A percentile compares a stretch with the other conserved stretches of the same genome.
phyloP scores from a whole-genome alignment of 257 asterid genomes.

The Rehmannia glutinosa region DNA sequence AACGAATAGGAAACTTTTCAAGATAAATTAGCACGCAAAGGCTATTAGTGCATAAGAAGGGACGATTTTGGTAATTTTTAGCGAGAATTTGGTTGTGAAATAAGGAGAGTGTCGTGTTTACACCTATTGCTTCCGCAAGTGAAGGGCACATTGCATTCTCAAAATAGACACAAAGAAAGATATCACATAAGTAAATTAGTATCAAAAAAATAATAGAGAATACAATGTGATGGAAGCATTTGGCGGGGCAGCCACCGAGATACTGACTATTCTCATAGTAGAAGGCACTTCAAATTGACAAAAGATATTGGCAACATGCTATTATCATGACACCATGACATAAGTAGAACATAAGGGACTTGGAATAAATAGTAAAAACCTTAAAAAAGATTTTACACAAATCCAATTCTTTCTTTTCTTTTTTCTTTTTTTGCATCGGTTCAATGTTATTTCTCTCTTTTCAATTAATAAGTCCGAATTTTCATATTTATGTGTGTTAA shows the following conservation, averaged over 20 bases:
- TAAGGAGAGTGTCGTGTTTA: constrained; percentile 70
- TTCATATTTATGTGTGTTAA: neutral
- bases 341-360: no score
- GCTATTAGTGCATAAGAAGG: neutral
- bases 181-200: constrained; percentile 30
- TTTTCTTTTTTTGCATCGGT: neutral
- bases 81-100: constrained; percentile 98
- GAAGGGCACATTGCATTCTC: constrained; percentile 88
- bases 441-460: neutral
- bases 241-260: no score
- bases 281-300: neutral
- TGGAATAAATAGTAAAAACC: neutral
- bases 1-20: constrained; percentile 2
- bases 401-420: neutral
- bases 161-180: constrained; percentile 94
- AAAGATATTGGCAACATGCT: constrained; percentile 1
- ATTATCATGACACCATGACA: no score
- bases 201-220: constrained; percentile 1
- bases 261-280: neutral
- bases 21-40: neutral
- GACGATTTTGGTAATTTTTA: constrained; percentile 68
- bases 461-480: neutral
- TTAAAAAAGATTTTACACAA: neutral
- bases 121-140: constrained; percentile 85
- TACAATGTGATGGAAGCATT: no score